phyloP scores from a whole-genome alignment of 1,139 yeast species.

The Diutina neorugosa region DNA sequence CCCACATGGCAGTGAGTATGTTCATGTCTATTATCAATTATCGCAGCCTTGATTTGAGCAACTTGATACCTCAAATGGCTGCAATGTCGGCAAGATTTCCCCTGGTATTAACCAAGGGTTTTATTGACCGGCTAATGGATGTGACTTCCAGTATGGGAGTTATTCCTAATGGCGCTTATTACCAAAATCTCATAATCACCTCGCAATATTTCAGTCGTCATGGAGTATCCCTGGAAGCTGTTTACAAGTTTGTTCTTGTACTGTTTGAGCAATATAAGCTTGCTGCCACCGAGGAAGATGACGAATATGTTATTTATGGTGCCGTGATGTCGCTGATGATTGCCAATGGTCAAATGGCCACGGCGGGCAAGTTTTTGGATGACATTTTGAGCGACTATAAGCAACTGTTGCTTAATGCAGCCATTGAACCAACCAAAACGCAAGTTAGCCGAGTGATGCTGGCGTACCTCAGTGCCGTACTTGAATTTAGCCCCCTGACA shows the following conservation, averaged over 20 bases:
- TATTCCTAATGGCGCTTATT: conserved; percentile 6
- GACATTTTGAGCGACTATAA: conserved; percentile 23
- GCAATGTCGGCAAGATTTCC: conserved; percentile 18
- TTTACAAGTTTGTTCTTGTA: conserved; percentile 18
- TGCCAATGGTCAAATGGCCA: conserved; percentile 31
- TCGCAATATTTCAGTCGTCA: conserved; percentile 13
- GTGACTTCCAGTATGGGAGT: not conserved
- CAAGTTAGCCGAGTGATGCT: conserved; percentile 22
- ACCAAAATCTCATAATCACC: conserved; percentile 14
- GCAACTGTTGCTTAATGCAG: conserved; percentile 8
- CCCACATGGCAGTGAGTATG: conserved; percentile 51
- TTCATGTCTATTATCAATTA: conserved; percentile 6
- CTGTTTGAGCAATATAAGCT: conserved; percentile 16
- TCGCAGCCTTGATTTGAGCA: conserved; percentile 16
- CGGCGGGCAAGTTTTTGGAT: conserved; percentile 48
- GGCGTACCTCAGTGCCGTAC: conserved; percentile 18
- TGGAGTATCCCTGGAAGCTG: conserved; percentile 10
- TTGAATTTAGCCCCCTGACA: conserved; percentile 10
- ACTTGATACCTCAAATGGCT: conserved; percentile 18
- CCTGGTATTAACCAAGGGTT: conserved; percentile 13
- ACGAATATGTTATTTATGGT: conserved; percentile 37
- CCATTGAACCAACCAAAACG: conserved; percentile 5
- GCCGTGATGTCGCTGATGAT: conserved; percentile 39
- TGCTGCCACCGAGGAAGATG: not conserved
- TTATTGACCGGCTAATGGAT: conserved; percentile 12